Conservation (phyloP, 352 stramenopile species). For the Globisporangium middletonii region DNA sequence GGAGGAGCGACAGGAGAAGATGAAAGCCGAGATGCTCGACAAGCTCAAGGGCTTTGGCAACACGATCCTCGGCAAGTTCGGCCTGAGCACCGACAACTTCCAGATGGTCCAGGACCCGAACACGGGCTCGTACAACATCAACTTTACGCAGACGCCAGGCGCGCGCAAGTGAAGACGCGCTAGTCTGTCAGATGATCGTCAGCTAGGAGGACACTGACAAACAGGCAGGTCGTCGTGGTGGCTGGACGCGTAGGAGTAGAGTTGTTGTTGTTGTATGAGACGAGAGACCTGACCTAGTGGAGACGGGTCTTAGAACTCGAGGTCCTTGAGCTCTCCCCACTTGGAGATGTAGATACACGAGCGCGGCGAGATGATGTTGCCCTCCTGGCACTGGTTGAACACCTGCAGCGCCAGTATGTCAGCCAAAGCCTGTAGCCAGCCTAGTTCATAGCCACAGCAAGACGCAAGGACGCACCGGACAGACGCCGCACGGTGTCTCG, state of each 20-base stretch:
- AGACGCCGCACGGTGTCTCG: slow-evolving; percentile 85
- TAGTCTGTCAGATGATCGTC: too few species aligned
- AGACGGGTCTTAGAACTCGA: slow-evolving; percentile 50
- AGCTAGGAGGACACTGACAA: neutral
- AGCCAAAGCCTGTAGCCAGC: too few species aligned
- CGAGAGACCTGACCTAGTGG: neutral
- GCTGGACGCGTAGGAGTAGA: neutral
- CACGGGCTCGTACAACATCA: slow-evolving; percentile 97
- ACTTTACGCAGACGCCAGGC: slow-evolving; percentile 76
- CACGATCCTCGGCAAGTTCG: slow-evolving; percentile 98
- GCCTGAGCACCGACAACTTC: slow-evolving; percentile 99
- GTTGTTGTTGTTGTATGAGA: neutral
- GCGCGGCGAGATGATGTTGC: slow-evolving; percentile 87
- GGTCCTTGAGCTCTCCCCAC: slow-evolving; percentile 87
- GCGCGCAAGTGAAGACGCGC: slow-evolving; percentile 6
- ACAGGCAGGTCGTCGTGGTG: neutral
- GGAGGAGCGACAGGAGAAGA: slow-evolving; percentile 95
- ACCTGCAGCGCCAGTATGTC: slow-evolving; percentile 29
- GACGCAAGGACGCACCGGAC: slow-evolving; percentile 48
- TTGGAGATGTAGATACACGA: slow-evolving; percentile 90
- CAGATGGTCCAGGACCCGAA: slow-evolving; percentile 96
- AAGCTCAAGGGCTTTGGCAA: slow-evolving; percentile 99
- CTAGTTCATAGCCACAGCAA: too few species aligned
- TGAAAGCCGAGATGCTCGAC: slow-evolving; percentile 97
- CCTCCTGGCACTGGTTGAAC: slow-evolving; percentile 88